These are phyloP conservation scores for Neopestalotiopsis sp. DNA, from an alignment of 2,329 filamentous ascomycete species.

Conservation along the genomic window DNA sequence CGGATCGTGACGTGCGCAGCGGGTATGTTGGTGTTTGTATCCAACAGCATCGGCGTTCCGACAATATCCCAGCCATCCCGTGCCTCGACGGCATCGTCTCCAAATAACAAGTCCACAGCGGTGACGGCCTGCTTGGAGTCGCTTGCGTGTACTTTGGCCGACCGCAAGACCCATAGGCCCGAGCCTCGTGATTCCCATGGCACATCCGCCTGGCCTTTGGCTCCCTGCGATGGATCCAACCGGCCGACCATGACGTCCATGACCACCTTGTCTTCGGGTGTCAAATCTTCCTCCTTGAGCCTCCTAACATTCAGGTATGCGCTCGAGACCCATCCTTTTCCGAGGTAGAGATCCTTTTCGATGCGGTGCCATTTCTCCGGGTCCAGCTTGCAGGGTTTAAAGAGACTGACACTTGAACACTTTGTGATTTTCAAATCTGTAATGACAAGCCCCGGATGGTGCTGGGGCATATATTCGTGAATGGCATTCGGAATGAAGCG, in stretches of 20 bases:
- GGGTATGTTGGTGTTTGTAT: constrained; percentile 64
- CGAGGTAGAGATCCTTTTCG: constrained; percentile 88
- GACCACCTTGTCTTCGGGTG: constrained; percentile 76
- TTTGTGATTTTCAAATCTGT: constrained; percentile 82
- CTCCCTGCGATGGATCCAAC: constrained; percentile 68
- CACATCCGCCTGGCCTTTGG: constrained; percentile 60
- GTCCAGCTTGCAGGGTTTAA: constrained; percentile 79
- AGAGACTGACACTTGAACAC: constrained; percentile 76
- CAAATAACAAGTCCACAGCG: constrained; percentile 85
- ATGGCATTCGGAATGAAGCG: constrained; percentile 84
- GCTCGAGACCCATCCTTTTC: constrained; percentile 73
- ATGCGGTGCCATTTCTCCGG: constrained; percentile 77
- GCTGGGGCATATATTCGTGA: constrained; percentile 84
- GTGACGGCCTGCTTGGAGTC: constrained; percentile 80
- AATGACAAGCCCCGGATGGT: constrained; percentile 83
- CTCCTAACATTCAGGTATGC: constrained; percentile 84
- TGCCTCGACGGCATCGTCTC: constrained; percentile 89
- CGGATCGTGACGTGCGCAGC: constrained; percentile 80
- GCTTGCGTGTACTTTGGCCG: constrained; percentile 72
- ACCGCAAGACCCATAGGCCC: constrained; percentile 84
- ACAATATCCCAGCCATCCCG: constrained; percentile 83
- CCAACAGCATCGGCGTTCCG: constrained; percentile 75
- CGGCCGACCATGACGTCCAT: constrained; percentile 79
- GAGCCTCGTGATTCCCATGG: constrained; percentile 79
- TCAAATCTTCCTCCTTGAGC: constrained; percentile 85